Conservation (phyloP, 1,284 basidiomycete species). For the Trichosporon sp. region DNA sequence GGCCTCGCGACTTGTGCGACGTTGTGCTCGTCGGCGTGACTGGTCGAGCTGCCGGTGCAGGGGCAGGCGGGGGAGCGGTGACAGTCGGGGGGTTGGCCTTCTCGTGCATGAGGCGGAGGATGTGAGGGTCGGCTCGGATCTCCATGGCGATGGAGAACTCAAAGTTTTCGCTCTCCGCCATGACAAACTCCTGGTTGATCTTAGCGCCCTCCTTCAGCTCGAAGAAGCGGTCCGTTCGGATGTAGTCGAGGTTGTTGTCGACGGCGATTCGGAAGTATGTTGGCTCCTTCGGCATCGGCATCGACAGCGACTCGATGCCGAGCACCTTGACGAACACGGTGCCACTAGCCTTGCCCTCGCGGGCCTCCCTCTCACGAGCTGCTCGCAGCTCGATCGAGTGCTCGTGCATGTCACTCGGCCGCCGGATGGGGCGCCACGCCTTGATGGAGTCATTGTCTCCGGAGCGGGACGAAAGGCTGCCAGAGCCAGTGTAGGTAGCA, state of each 20-base stretch:
- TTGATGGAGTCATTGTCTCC: slow-evolving; percentile 72
- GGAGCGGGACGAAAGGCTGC: slow-evolving; percentile 64
- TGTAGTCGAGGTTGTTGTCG: slow-evolving; percentile 95
- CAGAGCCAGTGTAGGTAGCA: slow-evolving; percentile 67
- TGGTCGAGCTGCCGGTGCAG: neutral
- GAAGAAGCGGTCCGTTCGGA: slow-evolving; percentile 78
- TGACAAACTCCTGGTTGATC: slow-evolving; percentile 91
- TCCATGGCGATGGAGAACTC: slow-evolving; percentile 87
- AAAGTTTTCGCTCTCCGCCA: slow-evolving; percentile 71
- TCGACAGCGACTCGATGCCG: slow-evolving; percentile 68
- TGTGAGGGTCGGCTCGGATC: slow-evolving; percentile 77
- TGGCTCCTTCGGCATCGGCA: slow-evolving; percentile 72
- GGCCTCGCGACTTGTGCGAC: slow-evolving; percentile 19
- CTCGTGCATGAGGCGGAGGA: slow-evolving; percentile 65
- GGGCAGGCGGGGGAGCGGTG: slow-evolving; percentile 54
- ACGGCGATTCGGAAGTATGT: slow-evolving; percentile 84
- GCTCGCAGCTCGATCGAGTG: slow-evolving; percentile 85
- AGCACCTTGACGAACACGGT: slow-evolving; percentile 95
- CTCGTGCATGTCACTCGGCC: slow-evolving; percentile 95
- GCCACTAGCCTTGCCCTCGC: slow-evolving; percentile 75
- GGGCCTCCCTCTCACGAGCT: slow-evolving; percentile 69
- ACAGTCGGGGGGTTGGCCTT: slow-evolving; percentile 53
- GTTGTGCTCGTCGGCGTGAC: slow-evolving; percentile 6
- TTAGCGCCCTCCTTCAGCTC: slow-evolving; percentile 66
- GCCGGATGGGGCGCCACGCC: slow-evolving; percentile 83